Evolutionary conservation across 108 stramenopile species (phyloP).

Genomic region (Skeletonema marinoi): DNA sequence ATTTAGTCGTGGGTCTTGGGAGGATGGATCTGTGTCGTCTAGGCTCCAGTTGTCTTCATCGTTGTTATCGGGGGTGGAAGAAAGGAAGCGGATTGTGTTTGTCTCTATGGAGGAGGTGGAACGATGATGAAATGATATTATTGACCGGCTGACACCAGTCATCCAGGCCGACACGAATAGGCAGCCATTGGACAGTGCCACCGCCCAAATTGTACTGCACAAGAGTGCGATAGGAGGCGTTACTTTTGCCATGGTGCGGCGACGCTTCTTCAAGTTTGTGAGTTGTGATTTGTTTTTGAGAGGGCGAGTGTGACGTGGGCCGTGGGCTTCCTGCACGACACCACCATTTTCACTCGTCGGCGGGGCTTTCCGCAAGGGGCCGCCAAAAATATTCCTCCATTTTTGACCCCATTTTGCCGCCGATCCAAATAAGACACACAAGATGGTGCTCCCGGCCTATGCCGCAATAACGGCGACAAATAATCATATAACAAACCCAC

Average conservation of each 20-base stretch:
- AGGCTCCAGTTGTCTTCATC: conserved; percentile 16
- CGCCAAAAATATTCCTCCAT: too few species aligned
- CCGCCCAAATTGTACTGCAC: neutral
- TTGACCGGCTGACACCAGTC: neutral
- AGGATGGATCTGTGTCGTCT: neutral
- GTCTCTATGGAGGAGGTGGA: neutral
- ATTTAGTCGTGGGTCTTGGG: conserved; percentile 20
- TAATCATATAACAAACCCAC: too few species aligned
- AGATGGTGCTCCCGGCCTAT: too few species aligned
- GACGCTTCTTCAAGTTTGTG: too few species aligned
- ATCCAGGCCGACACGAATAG: neutral
- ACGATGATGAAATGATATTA: neutral
- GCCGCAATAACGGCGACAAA: too few species aligned
- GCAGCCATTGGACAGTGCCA: neutral
- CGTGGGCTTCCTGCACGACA: too few species aligned
- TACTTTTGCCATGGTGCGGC: neutral
- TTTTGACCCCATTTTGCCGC: too few species aligned
- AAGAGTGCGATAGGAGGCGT: neutral
- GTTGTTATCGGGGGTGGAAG: neutral
- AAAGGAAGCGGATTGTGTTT: neutral
- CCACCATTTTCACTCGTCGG: too few species aligned
- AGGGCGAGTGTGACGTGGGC: too few species aligned
- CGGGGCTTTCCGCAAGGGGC: too few species aligned
- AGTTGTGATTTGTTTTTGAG: too few species aligned
- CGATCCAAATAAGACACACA: too few species aligned